These are phyloP conservation scores for Friedmanniomyces endolithicus DNA, from an alignment of 495 filamentous ascomycete species.

Conservation along the genomic window DNA sequence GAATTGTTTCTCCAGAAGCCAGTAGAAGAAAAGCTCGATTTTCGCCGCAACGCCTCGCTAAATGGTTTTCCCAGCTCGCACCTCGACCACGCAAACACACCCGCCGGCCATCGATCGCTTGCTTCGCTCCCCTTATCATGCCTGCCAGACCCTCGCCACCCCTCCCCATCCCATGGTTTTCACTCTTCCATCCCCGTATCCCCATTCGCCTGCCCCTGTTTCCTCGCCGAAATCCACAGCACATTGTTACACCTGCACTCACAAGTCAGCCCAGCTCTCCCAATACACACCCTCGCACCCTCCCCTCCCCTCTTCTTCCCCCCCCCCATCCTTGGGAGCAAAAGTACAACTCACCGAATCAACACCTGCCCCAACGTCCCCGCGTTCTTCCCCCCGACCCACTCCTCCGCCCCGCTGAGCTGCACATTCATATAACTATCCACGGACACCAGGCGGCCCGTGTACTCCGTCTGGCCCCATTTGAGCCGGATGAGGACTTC, in stretches of 20 bases:
- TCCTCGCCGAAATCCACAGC: slow-evolving; percentile 64
- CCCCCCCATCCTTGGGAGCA: too few relatives aligned
- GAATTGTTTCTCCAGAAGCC: too few relatives aligned
- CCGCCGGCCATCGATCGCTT: not conserved
- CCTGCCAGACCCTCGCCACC: slow-evolving; percentile 16
- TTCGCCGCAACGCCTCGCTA: not conserved
- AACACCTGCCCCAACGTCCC: slow-evolving; percentile 78
- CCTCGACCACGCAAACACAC: not conserved
- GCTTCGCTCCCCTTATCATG: not conserved
- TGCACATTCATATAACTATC: slow-evolving; percentile 99
- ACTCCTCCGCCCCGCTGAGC: slow-evolving; percentile 78
- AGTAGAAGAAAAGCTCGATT: too few relatives aligned
- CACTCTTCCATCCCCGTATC: slow-evolving; percentile 49
- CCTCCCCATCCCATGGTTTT: slow-evolving; percentile 28
- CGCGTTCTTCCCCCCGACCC: slow-evolving; percentile 73
- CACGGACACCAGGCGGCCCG: slow-evolving; percentile 76
- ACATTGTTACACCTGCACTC: slow-evolving; percentile 77
- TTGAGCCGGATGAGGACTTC: slow-evolving; percentile 85
- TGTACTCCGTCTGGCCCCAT: slow-evolving; percentile 97
- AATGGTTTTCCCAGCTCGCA: not conserved
- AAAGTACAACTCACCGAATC: slow-evolving; percentile 59
- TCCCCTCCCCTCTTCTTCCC: too few relatives aligned
- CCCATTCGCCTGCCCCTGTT: slow-evolving; percentile 40
- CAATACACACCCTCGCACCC: slow-evolving; percentile 19
- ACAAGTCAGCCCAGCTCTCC: not conserved